Evolutionary conservation across 1,284 basidiomycete genomes (phyloP).

Genomic region (Puccinia polysora): DNA sequence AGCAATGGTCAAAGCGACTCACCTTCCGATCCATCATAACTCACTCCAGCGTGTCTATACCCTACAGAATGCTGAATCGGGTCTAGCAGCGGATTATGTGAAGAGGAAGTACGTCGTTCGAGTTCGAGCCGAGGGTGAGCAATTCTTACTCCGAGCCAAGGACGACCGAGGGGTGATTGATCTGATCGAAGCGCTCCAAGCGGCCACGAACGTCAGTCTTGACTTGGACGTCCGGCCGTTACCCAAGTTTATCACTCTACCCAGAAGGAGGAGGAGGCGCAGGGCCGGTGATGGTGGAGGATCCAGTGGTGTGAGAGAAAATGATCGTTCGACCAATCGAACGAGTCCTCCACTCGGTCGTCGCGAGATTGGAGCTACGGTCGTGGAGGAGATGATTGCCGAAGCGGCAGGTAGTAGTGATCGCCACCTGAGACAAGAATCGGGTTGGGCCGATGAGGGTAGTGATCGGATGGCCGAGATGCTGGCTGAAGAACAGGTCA

Average conservation of each 20-base stretch:
- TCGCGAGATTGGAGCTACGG: neutral
- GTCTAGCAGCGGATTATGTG: slow-evolving; percentile 86
- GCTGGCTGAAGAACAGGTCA: slow-evolving; percentile 50
- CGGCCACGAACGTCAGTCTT: slow-evolving; percentile 83
- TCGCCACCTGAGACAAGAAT: slow-evolving; percentile 52
- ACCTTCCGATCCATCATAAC: slow-evolving; percentile 47
- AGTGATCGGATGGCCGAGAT: slow-evolving; percentile 50
- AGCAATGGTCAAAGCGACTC: slow-evolving; percentile 43
- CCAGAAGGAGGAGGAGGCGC: slow-evolving; percentile 55
- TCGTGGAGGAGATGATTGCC: slow-evolving; percentile 48
- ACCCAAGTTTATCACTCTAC: slow-evolving; percentile 66
- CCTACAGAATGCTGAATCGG: slow-evolving; percentile 78
- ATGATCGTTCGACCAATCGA: neutral
- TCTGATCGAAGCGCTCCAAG: slow-evolving; percentile 95
- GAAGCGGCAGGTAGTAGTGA: slow-evolving; percentile 49
- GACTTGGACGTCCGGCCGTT: slow-evolving; percentile 85
- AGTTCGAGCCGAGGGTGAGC: slow-evolving; percentile 85
- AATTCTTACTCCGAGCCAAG: slow-evolving; percentile 87
- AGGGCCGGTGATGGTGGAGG: too few species aligned
- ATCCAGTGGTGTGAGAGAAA: slow-evolving; percentile 42
- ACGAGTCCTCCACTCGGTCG: neutral
- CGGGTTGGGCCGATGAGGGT: slow-evolving; percentile 56
- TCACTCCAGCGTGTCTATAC: slow-evolving; percentile 64
- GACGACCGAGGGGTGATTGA: slow-evolving; percentile 80
- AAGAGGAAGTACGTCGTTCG: slow-evolving; percentile 95